phyloP scores from a whole-genome alignment of 2,329 filamentous ascomycete species.

The Stagonosporopsis cucurbitacearum region DNA sequence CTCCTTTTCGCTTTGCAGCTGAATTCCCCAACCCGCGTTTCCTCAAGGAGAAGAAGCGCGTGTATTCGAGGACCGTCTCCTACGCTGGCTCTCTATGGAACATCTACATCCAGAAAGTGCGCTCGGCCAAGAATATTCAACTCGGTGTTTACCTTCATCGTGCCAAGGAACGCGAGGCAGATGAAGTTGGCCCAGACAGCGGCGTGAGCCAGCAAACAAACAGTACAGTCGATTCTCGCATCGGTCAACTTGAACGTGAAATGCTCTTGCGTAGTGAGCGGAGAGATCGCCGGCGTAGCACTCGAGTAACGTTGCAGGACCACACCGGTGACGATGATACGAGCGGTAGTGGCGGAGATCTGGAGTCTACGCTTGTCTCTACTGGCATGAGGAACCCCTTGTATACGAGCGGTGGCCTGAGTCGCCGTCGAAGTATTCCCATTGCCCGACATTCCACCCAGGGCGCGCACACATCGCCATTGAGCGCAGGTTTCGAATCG shows the following conservation, averaged over 20 bases:
- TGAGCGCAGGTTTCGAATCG: slow-evolving; percentile 25
- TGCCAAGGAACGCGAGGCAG: slow-evolving; percentile 61
- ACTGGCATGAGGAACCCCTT: slow-evolving; percentile 28
- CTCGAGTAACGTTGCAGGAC: slow-evolving; percentile 31
- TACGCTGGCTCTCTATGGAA: slow-evolving; percentile 67
- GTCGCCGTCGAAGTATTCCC: slow-evolving; percentile 28
- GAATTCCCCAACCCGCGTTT: slow-evolving; percentile 64
- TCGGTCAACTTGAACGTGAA: slow-evolving; percentile 61
- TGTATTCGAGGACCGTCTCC: slow-evolving; percentile 65
- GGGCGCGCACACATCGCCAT: slow-evolving; percentile 26
- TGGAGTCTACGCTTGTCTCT: slow-evolving; percentile 48
- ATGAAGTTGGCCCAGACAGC: slow-evolving; percentile 51
- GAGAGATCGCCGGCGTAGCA: slow-evolving; percentile 40
- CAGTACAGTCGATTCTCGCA: slow-evolving; percentile 60
- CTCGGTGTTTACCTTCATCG: slow-evolving; percentile 66
- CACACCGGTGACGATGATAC: slow-evolving; percentile 49
- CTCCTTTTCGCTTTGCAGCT: slow-evolving; percentile 65
- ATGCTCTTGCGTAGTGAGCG: slow-evolving; percentile 55
- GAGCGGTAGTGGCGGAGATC: slow-evolving; percentile 55
- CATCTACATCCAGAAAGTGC: slow-evolving; percentile 67
- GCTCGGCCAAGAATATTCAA: slow-evolving; percentile 62
- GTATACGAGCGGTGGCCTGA: slow-evolving; percentile 27
- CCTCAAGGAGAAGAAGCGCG: slow-evolving; percentile 64
- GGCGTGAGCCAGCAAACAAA: slow-evolving; percentile 46
- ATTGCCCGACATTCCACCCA: slow-evolving; percentile 23